These are phyloP conservation scores for Coelastrella sp. DNA, from an alignment of 139 green algal species.

Conservation along the genomic window DNA sequence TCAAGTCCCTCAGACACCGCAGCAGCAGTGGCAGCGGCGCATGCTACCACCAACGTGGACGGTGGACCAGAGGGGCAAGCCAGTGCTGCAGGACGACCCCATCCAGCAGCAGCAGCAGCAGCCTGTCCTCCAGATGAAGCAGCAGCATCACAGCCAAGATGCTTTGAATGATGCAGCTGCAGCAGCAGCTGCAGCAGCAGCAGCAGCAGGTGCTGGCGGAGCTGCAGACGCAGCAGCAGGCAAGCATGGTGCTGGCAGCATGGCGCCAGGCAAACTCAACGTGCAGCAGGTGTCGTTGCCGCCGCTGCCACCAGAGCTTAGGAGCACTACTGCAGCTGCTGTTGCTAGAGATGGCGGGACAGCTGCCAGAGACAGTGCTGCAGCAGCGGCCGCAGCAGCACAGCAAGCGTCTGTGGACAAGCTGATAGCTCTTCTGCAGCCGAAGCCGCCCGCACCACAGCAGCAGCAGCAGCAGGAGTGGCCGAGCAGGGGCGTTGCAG, in stretches of 20 bases:
- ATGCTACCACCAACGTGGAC: conserved; percentile 34
- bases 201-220: neutral
- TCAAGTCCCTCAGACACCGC: neutral
- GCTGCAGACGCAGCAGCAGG: conserved; percentile 31
- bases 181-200: conserved; percentile 7
- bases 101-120: neutral
- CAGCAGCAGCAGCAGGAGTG: conserved; percentile 1
- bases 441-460: neutral
- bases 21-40: conserved; percentile 35
- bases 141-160: neutral
- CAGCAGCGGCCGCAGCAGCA: conserved; percentile 28
- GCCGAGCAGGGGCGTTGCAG: neutral
- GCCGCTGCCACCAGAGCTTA: neutral
- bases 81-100: neutral
- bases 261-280: no score
- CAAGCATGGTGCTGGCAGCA: neutral
- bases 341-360: neutral
- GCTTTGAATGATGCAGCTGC: neutral
- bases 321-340: neutral
- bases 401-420: conserved; percentile 34
- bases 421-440: conserved; percentile 37
- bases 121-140: neutral
- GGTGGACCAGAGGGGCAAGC: conserved; percentile 6
- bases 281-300: neutral
- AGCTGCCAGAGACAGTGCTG: neutral